Evolutionary conservation across 2,329 filamentous ascomycete species (phyloP).

Genomic region (Tolypocladium cylindrosporum): DNA sequence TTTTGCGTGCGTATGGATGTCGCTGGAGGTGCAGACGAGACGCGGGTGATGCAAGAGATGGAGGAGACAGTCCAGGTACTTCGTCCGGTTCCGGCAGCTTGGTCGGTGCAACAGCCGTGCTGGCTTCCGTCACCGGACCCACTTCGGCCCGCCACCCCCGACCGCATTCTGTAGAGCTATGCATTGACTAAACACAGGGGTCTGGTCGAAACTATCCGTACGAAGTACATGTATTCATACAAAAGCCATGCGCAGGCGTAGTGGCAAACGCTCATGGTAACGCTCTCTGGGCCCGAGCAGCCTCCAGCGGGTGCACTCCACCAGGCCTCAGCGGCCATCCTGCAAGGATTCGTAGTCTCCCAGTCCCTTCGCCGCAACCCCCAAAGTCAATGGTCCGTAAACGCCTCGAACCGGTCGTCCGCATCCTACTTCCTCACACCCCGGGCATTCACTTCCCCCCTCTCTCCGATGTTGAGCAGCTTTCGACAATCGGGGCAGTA

Average conservation of each 20-base stretch:
- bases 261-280: neutral
- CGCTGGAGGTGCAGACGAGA: neutral
- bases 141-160: neutral
- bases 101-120: neutral
- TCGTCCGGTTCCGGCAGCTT: neutral
- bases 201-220: neutral
- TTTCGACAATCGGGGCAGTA: slow-evolving; percentile 71
- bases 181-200: neutral
- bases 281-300: neutral
- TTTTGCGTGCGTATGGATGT: neutral
- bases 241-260: neutral
- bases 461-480: slow-evolving; percentile 51
- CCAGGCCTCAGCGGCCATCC: no score
- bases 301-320: neutral
- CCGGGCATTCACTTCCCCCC: slow-evolving; percentile 51
- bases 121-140: neutral
- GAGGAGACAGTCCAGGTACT: neutral
- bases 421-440: slow-evolving; percentile 34
- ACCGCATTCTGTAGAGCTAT: neutral
- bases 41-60: neutral
- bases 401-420: neutral
- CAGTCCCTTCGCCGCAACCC: slow-evolving; percentile 2
- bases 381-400: slow-evolving; percentile 4
- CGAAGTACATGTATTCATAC: neutral
- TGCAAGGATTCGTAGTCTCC: neutral